A percentile compares a stretch with the other conserved stretches of the same genome.
These are phyloP conservation scores for Rhizopogon roseolus DNA, from an alignment of 768 basidiomycete species.

Conservation along the genomic window DNA sequence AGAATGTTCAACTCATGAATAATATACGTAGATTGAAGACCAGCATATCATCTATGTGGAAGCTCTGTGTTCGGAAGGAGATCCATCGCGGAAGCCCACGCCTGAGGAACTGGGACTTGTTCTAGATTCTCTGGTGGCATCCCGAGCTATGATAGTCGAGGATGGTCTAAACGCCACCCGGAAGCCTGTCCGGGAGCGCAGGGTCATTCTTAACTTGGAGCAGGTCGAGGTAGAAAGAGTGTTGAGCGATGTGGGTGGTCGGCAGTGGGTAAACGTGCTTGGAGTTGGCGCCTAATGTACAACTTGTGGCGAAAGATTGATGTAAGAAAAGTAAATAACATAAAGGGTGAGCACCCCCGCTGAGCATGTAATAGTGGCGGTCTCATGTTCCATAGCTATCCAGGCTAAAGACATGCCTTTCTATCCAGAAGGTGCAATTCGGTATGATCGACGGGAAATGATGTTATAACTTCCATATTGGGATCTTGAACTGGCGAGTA, in stretches of 20 bases:
- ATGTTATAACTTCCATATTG: no score
- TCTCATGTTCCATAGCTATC: no score
- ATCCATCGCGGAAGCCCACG: slow-evolving; percentile 55
- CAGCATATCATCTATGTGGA: slow-evolving; percentile 73
- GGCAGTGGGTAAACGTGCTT: slow-evolving; percentile 55
- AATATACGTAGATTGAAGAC: slow-evolving; percentile 49
- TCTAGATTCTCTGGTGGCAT: slow-evolving; percentile 70
- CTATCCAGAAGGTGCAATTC: no score
- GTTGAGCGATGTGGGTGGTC: slow-evolving; percentile 74
- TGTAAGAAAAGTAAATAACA: no score
- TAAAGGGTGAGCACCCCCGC: no score
- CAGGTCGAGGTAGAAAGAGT: slow-evolving; percentile 81
- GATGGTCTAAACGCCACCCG: slow-evolving; percentile 48
- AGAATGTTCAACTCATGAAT: background rate
- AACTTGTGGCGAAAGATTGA: no score
- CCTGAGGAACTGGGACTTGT: slow-evolving; percentile 61
- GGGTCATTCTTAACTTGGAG: slow-evolving; percentile 80
- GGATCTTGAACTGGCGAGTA: no score
- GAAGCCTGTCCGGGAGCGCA: slow-evolving; percentile 61
- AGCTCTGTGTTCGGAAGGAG: slow-evolving; percentile 53
- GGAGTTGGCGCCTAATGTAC: slow-evolving; percentile 7
- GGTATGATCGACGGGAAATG: no score
- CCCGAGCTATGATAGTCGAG: slow-evolving; percentile 73
- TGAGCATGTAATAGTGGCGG: no score
- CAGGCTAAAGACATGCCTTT: no score